These are phyloP conservation scores for Nitzschia inconspicua DNA, from an alignment of 108 stramenopile species.

Conservation along the genomic window DNA sequence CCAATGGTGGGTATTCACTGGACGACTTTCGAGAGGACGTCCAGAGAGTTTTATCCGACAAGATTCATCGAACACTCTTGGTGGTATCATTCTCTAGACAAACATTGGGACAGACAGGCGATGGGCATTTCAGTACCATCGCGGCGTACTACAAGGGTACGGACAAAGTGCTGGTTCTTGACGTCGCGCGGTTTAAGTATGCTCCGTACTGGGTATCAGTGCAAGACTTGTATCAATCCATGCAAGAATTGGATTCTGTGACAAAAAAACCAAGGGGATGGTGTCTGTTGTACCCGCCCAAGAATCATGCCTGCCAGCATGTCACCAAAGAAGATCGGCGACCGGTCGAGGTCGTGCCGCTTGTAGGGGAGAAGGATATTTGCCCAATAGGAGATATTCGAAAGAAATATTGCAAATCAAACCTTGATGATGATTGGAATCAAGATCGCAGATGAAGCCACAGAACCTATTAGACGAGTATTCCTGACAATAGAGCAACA, in stretches of 20 bases:
- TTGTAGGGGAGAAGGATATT: slow-evolving; percentile 45
- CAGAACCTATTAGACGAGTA: no score
- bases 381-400: slow-evolving; percentile 67
- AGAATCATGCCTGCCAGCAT: slow-evolving; percentile 12
- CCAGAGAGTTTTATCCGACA: slow-evolving; percentile 28
- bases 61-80: slow-evolving; percentile 16
- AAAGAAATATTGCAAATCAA: slow-evolving; percentile 51
- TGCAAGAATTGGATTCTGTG: slow-evolving; percentile 63
- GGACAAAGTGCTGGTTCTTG: slow-evolving; percentile 77
- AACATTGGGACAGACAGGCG: slow-evolving; percentile 87
- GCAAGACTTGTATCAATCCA: slow-evolving; percentile 40
- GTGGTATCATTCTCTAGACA: slow-evolving; percentile 73
- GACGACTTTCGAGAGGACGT: slow-evolving; percentile 66
- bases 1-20: slow-evolving; percentile 13
- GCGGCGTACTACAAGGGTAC: slow-evolving; percentile 70
- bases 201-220: slow-evolving; percentile 91
- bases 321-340: slow-evolving; percentile 37
- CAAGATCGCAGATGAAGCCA: no score
- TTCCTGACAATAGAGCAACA: no score
- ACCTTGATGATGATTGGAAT: background rate
- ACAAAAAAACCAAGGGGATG: slow-evolving; percentile 85
- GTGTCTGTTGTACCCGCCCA: slow-evolving; percentile 66
- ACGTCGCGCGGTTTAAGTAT: slow-evolving; percentile 92
- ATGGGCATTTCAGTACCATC: slow-evolving; percentile 94
- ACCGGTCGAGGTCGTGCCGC: slow-evolving; percentile 60